Percentiles rank a stretch among this genome's conserved stretches.
Conservation (phyloP, 345 rosid species). For the Linum lewisii region DNA sequence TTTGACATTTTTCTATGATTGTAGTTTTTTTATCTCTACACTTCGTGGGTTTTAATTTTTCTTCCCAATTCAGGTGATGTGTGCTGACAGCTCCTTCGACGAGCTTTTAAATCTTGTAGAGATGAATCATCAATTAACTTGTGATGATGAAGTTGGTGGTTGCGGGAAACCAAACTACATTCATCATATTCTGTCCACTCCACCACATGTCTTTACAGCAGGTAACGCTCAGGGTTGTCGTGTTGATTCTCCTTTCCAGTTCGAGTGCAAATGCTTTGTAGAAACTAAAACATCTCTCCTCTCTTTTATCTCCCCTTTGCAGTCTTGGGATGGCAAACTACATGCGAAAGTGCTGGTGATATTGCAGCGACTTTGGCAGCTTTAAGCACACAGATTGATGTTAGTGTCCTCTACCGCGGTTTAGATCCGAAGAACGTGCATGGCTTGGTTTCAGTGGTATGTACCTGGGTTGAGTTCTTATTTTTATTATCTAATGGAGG, state of each 20-base stretch:
- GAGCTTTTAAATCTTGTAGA: slow-evolving; percentile 69
- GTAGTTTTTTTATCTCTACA: background rate
- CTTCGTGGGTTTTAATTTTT: background rate
- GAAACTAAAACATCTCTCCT: slow-evolving; percentile 1
- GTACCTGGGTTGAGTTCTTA: slow-evolving; percentile 5
- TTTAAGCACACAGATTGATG: slow-evolving; percentile 68
- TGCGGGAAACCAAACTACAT: slow-evolving; percentile 81
- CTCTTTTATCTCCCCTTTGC: slow-evolving; percentile 18
- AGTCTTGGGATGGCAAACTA: slow-evolving; percentile 97
- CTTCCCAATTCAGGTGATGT: slow-evolving; percentile 46
- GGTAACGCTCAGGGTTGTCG: slow-evolving; percentile 31
- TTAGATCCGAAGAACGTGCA: slow-evolving; percentile 53
- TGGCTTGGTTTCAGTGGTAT: slow-evolving; percentile 84
- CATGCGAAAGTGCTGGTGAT: slow-evolving; percentile 75
- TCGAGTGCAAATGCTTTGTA: slow-evolving; percentile 4
- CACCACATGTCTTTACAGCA: slow-evolving; percentile 75
- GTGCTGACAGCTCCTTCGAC: slow-evolving; percentile 63
- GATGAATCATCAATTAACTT: slow-evolving; percentile 85
- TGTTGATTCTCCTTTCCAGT: slow-evolving; percentile 7
- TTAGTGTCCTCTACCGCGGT: slow-evolving; percentile 75
- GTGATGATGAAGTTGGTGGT: slow-evolving; percentile 78
- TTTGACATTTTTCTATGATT: background rate
- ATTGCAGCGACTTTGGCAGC: slow-evolving; percentile 79
- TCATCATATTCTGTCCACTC: slow-evolving; percentile 63
- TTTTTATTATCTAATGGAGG: background rate